These are phyloP conservation scores for Diaporthe velutina DNA, from an alignment of 2,329 filamentous ascomycete genomes.

Conservation along the genomic window DNA sequence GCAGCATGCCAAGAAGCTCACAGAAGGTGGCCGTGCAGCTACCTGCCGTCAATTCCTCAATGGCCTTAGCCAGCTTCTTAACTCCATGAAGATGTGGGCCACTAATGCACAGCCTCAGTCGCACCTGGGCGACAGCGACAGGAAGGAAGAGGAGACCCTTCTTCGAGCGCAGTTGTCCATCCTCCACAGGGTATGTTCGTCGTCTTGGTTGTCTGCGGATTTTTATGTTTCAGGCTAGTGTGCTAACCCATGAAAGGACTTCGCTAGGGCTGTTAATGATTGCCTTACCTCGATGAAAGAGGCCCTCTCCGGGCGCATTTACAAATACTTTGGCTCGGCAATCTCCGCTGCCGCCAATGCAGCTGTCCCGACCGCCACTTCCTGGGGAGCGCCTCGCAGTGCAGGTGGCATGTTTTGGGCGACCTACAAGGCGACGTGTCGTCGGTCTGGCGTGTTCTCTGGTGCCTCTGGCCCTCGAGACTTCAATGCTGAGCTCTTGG, in stretches of 20 bases:
- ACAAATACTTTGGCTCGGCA: background rate
- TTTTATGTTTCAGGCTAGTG: background rate
- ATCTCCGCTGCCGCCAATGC: background rate
- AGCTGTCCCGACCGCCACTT: background rate
- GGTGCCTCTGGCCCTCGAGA: slow-evolving; percentile 1
- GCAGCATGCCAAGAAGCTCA: slow-evolving; percentile 10
- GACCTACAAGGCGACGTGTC: slow-evolving; percentile 1
- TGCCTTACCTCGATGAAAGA: background rate
- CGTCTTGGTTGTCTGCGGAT: background rate
- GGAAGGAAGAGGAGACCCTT: background rate
- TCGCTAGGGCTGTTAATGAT: background rate
- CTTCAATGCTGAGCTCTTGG: slow-evolving; percentile 7
- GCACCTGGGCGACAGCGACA: background rate
- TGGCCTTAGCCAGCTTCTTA: slow-evolving; percentile 5
- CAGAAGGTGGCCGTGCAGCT: background rate
- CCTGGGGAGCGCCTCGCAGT: background rate
- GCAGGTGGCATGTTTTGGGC: background rate
- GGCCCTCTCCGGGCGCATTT: background rate
- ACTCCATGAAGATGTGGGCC: slow-evolving; percentile 14
- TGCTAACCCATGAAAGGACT: background rate
- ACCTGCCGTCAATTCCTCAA: slow-evolving; percentile 5
- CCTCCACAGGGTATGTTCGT: background rate
- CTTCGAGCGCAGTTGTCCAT: background rate
- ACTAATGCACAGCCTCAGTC: background rate
- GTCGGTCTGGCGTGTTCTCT: background rate